Percentiles rank a stretch among this genome's conserved stretches.
phyloP scores from a whole-genome alignment of 495 filamentous ascomycete species.

The Aspergillus funiculosus region DNA sequence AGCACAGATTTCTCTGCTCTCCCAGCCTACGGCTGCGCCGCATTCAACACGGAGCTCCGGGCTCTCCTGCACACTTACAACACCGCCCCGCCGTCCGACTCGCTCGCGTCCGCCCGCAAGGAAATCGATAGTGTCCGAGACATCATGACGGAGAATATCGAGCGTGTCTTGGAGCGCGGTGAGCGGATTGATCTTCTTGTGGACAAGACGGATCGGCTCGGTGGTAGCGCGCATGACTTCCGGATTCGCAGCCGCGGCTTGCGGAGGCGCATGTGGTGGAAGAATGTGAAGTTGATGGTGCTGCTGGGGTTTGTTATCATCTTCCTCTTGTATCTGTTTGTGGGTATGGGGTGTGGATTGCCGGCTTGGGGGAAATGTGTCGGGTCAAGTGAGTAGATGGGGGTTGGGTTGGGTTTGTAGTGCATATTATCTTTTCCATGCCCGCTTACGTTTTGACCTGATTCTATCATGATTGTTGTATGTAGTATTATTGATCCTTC shows the following conservation, averaged over 20 bases:
- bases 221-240: slow-evolving; percentile 82
- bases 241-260: slow-evolving; percentile 75
- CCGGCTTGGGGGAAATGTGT: slow-evolving; percentile 54
- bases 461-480: too few species aligned
- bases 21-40: slow-evolving; percentile 83
- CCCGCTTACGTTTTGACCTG: too few species aligned
- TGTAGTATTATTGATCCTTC: too few species aligned
- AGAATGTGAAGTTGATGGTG: slow-evolving; percentile 92
- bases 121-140: slow-evolving; percentile 92
- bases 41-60: slow-evolving; percentile 76
- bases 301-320: slow-evolving; percentile 74
- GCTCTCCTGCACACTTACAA: slow-evolving; percentile 78
- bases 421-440: too few species aligned
- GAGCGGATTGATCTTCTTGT: slow-evolving; percentile 94
- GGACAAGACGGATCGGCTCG: slow-evolving; percentile 91
- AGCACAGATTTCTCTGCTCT: slow-evolving; percentile 67
- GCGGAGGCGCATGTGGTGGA: slow-evolving; percentile 98
- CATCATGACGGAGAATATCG: slow-evolving; percentile 99
- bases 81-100: slow-evolving; percentile 73
- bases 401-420: background rate
- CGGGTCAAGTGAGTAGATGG: slow-evolving; percentile 21
- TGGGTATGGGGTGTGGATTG: slow-evolving; percentile 69
- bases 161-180: slow-evolving; percentile 87
- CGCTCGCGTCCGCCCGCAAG: slow-evolving; percentile 69
- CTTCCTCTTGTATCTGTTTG: slow-evolving; percentile 75